Evolutionary conservation across 495 filamentous ascomycete genomes (phyloP).

Genomic region (Astrocystis sublimbata): DNA sequence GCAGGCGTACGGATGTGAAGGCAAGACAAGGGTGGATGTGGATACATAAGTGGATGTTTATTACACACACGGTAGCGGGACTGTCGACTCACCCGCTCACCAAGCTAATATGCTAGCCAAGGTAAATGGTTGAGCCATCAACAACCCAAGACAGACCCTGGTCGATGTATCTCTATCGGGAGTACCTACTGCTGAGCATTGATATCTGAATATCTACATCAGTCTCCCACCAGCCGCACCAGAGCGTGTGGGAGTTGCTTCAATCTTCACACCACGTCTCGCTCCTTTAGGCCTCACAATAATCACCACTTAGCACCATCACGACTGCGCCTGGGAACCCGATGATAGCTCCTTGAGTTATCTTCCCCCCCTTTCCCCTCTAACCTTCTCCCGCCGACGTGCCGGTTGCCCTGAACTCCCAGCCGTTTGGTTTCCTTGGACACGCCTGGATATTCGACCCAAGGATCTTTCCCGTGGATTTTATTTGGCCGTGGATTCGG

Average conservation of each 20-base stretch:
- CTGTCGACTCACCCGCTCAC: constrained; percentile 25
- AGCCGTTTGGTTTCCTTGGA: constrained; percentile 25
- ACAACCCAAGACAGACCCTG: constrained; percentile 31
- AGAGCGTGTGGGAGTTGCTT: constrained; percentile 6
- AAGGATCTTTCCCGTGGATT: constrained; percentile 35
- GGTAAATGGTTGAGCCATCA: constrained; percentile 29
- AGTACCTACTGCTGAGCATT: constrained; percentile 11
- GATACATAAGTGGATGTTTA: constrained; percentile 29
- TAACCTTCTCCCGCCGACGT: constrained; percentile 18
- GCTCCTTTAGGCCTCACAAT: constrained; percentile 28
- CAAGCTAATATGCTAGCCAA: constrained; percentile 7
- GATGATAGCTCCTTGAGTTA: constrained; percentile 18
- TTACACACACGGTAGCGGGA: constrained; percentile 26
- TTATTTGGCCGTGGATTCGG: constrained; percentile 22
- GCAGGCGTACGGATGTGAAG: constrained; percentile 30
- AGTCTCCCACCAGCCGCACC: constrained; percentile 27
- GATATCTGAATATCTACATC: constrained; percentile 40
- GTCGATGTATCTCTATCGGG: neutral
- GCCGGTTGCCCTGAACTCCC: constrained; percentile 8
- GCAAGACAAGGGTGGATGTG: constrained; percentile 31
- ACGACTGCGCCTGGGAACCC: constrained; percentile 13
- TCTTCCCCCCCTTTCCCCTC: constrained; percentile 17
- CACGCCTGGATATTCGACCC: constrained; percentile 25
- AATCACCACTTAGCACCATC: constrained; percentile 9
- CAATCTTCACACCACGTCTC: constrained; percentile 14